Base-by-base conservation (phyloP, 495 filamentous ascomycete species). In the Aspergillus nanangensis region DNA sequence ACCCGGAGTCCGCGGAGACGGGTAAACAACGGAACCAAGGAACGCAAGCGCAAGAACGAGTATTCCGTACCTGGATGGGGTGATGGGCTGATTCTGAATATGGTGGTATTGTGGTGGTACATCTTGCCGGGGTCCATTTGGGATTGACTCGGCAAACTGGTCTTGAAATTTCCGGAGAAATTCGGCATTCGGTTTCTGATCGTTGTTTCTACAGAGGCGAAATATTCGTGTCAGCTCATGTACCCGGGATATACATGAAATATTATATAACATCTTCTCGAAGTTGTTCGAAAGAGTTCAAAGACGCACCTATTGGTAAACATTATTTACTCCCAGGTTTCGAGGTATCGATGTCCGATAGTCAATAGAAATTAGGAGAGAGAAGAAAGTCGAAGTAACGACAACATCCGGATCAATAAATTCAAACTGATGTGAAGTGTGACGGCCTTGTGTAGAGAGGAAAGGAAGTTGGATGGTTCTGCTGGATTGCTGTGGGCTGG, bases 181-280 rank as follows among this genome's bases (percentile, higher is more conserved):
- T 50, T 91, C 88, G 54, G 88, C 83, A 56, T 78, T 82, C 32
- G 90, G 90, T 73, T 95, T 96, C 66, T 90, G 90, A 35, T 86
- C 81, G 56, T 82, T 90, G 55, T 81, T 87, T 55, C 88, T 94
- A 41, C 17, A 36, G 18, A 31, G 25, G 11, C 25, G 25, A 11
- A 29, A 11, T 11, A 11, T 29, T 5, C 7, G 5, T 5, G 25
- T 29, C 11, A 29, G 25, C 11, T 29, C 7, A 5, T 11, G 25
- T 5, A 29, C 25, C 5, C 5, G 7, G 25, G 11, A 29, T 11
- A 29, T 7, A 29, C 5, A 5, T 5, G 25, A 11, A 11, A 29
- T 5, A 29, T 5, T 5, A 29, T 29, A 11, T 29, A n/a, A n/a
- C n/a, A n/a, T 29, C 11, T 11, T 11, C 25, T 33, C n/a, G 19